Percentiles rank a stretch among this genome's conserved stretches.
Conservation (phyloP, 192 early-diverging fungal genomes). For the Piromyces finnis region DNA sequence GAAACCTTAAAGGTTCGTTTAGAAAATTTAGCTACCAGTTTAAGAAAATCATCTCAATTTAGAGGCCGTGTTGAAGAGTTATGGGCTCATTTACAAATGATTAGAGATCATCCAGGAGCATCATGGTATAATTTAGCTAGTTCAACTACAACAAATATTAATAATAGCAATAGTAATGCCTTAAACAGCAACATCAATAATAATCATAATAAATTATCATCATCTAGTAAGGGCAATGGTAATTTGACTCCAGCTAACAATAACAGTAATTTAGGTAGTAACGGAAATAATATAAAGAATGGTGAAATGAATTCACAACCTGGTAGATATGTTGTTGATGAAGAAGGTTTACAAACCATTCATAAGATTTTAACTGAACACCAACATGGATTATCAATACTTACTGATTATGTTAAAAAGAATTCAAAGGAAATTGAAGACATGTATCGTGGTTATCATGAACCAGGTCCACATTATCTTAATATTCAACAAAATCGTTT, state of each 20-base stretch:
- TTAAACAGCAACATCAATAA: background rate
- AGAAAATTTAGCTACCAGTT: slow-evolving; percentile 53
- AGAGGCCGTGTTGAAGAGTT: slow-evolving; percentile 66
- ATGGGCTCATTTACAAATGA: slow-evolving; percentile 56
- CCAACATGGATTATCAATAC: background rate
- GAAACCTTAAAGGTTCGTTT: slow-evolving; percentile 54
- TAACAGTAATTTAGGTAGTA: background rate
- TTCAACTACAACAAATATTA: background rate
- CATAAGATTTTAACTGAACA: background rate
- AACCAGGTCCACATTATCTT: background rate
- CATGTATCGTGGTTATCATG: background rate
- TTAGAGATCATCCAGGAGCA: slow-evolving; percentile 23
- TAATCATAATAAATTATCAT: background rate
- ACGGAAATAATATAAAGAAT: background rate
- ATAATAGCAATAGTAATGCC: background rate
- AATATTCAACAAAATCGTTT: background rate
- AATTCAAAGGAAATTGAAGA: background rate
- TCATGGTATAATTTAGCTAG: background rate
- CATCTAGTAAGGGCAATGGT: background rate
- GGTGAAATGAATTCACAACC: background rate
- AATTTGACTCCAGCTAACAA: background rate
- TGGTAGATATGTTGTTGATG: background rate
- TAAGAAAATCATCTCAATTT: slow-evolving; percentile 61
- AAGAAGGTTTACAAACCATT: background rate
- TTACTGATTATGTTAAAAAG: background rate